phyloP scores from a whole-genome alignment of 768 basidiomycete genomes.

The Suillus clintonianus region DNA sequence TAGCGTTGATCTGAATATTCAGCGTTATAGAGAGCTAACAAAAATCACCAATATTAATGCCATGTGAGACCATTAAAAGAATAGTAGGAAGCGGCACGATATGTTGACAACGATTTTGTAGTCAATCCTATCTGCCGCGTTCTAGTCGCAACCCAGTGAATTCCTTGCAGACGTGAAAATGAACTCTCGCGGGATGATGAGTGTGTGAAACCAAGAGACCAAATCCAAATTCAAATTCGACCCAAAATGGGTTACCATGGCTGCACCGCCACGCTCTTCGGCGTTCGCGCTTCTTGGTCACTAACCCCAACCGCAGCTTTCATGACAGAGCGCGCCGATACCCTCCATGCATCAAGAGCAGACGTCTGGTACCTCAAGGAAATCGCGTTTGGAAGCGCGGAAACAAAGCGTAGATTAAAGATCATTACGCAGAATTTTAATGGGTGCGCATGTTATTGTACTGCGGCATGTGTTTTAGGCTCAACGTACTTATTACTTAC shows the following conservation, averaged over 20 bases:
- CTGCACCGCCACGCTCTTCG: neutral
- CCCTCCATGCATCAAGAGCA: constrained; percentile 27
- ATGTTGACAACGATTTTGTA: too few species aligned
- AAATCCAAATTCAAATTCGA: neutral
- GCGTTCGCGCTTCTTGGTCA: neutral
- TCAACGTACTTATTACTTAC: neutral
- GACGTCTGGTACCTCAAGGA: constrained; percentile 82
- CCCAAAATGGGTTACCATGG: neutral
- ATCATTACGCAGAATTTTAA: constrained; percentile 86
- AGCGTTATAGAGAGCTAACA: too few species aligned
- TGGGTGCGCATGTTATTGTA: constrained; percentile 52
- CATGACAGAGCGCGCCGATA: constrained; percentile 20
- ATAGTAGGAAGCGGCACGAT: too few species aligned
- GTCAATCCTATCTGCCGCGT: too few species aligned
- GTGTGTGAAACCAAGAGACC: too few species aligned
- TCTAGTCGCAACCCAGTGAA: too few species aligned
- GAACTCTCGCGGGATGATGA: too few species aligned
- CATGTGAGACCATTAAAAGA: too few species aligned
- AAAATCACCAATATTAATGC: too few species aligned
- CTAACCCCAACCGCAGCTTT: neutral
- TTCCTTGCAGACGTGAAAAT: too few species aligned
- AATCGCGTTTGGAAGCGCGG: constrained; percentile 49
- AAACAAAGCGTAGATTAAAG: constrained; percentile 40
- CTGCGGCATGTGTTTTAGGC: neutral
- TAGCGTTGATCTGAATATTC: too few species aligned